Conservation (phyloP, 495 filamentous ascomycete genomes). For the Hypoxylon perforatum region DNA sequence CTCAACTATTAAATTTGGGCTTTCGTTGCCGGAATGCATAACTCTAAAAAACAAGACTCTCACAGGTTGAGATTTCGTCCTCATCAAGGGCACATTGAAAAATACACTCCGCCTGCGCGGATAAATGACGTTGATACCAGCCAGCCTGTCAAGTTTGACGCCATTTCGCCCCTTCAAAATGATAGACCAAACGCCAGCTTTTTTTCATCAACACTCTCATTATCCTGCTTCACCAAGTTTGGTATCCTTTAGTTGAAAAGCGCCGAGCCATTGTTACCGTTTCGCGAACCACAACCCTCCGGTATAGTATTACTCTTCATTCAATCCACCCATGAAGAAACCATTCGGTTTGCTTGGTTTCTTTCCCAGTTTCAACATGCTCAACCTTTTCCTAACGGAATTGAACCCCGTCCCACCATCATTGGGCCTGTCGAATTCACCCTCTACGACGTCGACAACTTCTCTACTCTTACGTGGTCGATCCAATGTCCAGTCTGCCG, state of each 20-base stretch:
- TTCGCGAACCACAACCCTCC: constrained; percentile 9
- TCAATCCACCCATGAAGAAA: constrained; percentile 57
- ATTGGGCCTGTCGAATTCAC: constrained; percentile 36
- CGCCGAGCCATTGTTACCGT: constrained; percentile 4
- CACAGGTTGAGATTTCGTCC: constrained; percentile 9
- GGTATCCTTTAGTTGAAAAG: constrained; percentile 20
- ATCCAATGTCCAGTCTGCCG: constrained; percentile 38
- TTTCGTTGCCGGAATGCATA: constrained; percentile 30
- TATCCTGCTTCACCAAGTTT: constrained; percentile 37
- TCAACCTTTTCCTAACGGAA: constrained; percentile 76
- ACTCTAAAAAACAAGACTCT: constrained; percentile 14
- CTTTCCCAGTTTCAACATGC: constrained; percentile 72
- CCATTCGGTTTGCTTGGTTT: constrained; percentile 68
- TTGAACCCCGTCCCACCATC: constrained; percentile 55
- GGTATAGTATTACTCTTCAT: constrained; percentile 52
- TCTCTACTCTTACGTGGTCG: constrained; percentile 45
- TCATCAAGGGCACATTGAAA: constrained; percentile 17
- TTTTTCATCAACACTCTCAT: constrained; percentile 34
- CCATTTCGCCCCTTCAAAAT: constrained; percentile 29
- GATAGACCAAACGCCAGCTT: constrained; percentile 40
- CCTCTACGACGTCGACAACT: constrained; percentile 41
- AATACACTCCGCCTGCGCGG: constrained; percentile 11
- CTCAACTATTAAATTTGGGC: constrained; percentile 15
- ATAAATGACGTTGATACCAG: constrained; percentile 34
- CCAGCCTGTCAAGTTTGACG: constrained; percentile 15